These are phyloP conservation scores for Trypanosoma mega DNA, from an alignment of 208 protist genomes.

Conservation along the genomic window DNA sequence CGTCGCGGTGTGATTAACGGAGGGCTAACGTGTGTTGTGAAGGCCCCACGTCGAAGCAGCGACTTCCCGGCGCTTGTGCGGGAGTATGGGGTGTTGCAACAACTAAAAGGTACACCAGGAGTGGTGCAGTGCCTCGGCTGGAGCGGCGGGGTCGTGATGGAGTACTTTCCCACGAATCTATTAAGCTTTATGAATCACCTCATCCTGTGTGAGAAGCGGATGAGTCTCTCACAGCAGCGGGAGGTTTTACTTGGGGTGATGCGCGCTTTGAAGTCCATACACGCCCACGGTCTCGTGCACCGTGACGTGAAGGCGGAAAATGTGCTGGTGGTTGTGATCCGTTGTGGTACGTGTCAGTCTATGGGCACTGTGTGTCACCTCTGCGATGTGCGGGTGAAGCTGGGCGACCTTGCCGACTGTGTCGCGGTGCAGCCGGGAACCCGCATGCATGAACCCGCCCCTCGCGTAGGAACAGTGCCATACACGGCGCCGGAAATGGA, in stretches of 20 bases:
- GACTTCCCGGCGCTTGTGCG: slow-evolving; percentile 9
- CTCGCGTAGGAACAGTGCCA: slow-evolving; percentile 17
- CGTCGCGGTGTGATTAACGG: slow-evolving; percentile 18
- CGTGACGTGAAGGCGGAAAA: slow-evolving; percentile 85
- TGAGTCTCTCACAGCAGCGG: slow-evolving; percentile 17
- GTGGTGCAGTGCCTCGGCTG: slow-evolving; percentile 23
- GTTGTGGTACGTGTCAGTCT: slow-evolving; percentile 18
- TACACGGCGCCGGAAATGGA: slow-evolving; percentile 27
- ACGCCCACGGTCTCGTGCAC: slow-evolving; percentile 69
- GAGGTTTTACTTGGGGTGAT: slow-evolving; percentile 15
- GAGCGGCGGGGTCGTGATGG: slow-evolving; percentile 23
- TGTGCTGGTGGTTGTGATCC: slow-evolving; percentile 40
- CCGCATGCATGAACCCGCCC: slow-evolving; percentile 7
- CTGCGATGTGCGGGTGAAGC: slow-evolving; percentile 16
- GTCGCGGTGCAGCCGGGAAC: slow-evolving; percentile 8
- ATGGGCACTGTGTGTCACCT: slow-evolving; percentile 18
- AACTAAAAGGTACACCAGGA: background rate
- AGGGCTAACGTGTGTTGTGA: slow-evolving; percentile 25
- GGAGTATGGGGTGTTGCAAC: slow-evolving; percentile 13
- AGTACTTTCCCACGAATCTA: slow-evolving; percentile 27
- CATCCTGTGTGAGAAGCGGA: slow-evolving; percentile 11
- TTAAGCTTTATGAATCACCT: slow-evolving; percentile 28
- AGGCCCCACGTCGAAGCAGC: slow-evolving; percentile 8
- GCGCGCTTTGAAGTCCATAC: slow-evolving; percentile 30
- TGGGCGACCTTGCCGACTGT: slow-evolving; percentile 24